A percentile compares a stretch with the other conserved stretches of the same genome.
phyloP scores from a whole-genome alignment of 345 rosid genomes.

The Punica granatum region DNA sequence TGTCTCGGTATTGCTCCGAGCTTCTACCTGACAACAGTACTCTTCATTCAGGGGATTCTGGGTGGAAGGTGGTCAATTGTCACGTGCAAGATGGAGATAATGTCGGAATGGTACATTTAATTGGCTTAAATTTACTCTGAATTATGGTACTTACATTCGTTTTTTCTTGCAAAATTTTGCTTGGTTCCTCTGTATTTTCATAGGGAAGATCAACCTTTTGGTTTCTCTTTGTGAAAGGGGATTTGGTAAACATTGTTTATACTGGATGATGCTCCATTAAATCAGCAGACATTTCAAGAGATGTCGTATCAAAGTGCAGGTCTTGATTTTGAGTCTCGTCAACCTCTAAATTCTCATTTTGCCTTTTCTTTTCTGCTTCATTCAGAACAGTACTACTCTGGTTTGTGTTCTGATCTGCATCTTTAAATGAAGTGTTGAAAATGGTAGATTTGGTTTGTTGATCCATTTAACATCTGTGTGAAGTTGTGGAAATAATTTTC shows the following conservation, averaged over 20 bases:
- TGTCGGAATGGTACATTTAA: constrained; percentile 68
- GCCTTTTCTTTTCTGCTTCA: neutral
- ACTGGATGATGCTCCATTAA: neutral
- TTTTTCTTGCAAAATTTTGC: neutral
- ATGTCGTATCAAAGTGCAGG: neutral
- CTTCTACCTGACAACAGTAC: constrained; percentile 58
- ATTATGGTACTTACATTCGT: neutral
- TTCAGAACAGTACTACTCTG: neutral
- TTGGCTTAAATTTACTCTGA: neutral
- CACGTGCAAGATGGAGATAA: constrained; percentile 54
- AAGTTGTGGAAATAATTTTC: neutral
- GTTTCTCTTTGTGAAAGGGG: neutral
- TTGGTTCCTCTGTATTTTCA: neutral
- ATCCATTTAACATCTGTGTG: neutral
- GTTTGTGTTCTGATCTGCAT: neutral
- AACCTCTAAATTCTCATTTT: neutral
- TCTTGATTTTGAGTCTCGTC: neutral
- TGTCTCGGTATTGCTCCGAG: constrained; percentile 68
- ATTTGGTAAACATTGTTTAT: neutral
- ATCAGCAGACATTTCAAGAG: neutral
- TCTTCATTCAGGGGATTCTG: constrained; percentile 37
- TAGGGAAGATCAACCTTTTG: neutral
- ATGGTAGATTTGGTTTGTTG: neutral
- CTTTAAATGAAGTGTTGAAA: neutral
- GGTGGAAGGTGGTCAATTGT: constrained; percentile 42